Evolutionary conservation across 208 protist genomes (phyloP).

Genomic region (Balamuthia mandrillaris): DNA sequence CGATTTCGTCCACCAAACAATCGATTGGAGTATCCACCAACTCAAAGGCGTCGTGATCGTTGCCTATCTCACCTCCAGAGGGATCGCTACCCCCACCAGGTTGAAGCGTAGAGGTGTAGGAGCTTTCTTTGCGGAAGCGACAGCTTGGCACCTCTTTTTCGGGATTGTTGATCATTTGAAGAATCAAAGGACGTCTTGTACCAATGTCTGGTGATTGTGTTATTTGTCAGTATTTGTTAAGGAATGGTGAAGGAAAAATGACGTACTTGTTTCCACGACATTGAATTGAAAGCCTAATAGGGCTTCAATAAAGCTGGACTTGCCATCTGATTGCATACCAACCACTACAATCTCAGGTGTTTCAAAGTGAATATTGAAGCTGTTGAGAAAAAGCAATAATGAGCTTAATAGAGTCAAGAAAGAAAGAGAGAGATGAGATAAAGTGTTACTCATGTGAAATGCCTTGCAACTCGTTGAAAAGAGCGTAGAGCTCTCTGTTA

Average conservation of each 20-base stretch:
- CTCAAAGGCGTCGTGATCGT: constrained; percentile 53
- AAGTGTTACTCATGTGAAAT: constrained; percentile 60
- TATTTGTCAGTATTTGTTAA: not conserved
- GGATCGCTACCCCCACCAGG: not conserved
- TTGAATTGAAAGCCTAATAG: constrained; percentile 73
- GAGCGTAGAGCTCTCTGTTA: constrained; percentile 60
- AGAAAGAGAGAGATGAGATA: not conserved
- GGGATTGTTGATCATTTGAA: constrained; percentile 71
- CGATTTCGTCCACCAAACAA: constrained; percentile 57
- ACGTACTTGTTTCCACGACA: constrained; percentile 61
- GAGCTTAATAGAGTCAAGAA: not conserved
- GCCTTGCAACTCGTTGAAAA: constrained; percentile 69
- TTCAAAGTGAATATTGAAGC: constrained; percentile 60
- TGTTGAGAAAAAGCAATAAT: constrained; percentile 3
- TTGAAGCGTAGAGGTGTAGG: not conserved
- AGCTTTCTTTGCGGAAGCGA: constrained; percentile 60
- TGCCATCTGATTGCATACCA: constrained; percentile 73
- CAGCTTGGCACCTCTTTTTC: constrained; percentile 46
- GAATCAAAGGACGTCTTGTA: constrained; percentile 62
- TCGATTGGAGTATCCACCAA: constrained; percentile 59
- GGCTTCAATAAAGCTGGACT: constrained; percentile 67
- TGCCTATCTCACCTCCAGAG: not conserved
- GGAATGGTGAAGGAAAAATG: not conserved
- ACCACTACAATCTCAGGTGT: constrained; percentile 69
- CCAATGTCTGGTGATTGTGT: no score